Percentiles rank a stretch among this genome's conserved stretches.
Evolutionary conservation across 495 filamentous ascomycete species (phyloP).

Genomic region (Baudoinia panamericana): DNA sequence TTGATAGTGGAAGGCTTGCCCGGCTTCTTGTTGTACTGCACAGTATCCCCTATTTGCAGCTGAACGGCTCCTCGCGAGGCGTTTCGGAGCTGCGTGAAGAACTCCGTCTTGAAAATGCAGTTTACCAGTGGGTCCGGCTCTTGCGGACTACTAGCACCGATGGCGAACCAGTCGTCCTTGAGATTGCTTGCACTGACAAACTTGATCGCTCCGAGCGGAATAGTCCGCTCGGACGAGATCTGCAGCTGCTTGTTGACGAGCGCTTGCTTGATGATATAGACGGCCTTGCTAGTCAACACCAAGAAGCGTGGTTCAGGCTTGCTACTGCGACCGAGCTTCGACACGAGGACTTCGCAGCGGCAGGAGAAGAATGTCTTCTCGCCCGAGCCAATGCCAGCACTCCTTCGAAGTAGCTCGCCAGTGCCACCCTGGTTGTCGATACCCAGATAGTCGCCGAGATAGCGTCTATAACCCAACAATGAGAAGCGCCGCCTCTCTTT

Average conservation of each 20-base stretch:
- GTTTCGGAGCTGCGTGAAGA: constrained; percentile 77
- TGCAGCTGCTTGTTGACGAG: constrained; percentile 68
- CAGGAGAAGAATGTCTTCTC: constrained; percentile 81
- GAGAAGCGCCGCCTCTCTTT: constrained; percentile 89
- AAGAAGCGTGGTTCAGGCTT: constrained; percentile 79
- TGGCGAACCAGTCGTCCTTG: constrained; percentile 92
- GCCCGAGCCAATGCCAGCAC: constrained; percentile 48
- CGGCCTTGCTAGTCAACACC: constrained; percentile 69
- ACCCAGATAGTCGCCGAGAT: constrained; percentile 91
- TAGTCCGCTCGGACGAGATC: constrained; percentile 66
- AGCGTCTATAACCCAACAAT: constrained; percentile 78
- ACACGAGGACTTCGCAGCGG: constrained; percentile 72
- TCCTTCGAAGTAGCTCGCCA: constrained; percentile 65
- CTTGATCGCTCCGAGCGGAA: constrained; percentile 77
- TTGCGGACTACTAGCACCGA: constrained; percentile 75
- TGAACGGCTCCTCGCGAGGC: constrained; percentile 65
- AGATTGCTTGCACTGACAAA: constrained; percentile 63
- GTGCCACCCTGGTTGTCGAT: constrained; percentile 66
- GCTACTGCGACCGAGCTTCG: constrained; percentile 90
- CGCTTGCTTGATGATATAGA: constrained; percentile 76
- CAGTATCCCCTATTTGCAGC: constrained; percentile 65
- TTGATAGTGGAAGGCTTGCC: constrained; percentile 81
- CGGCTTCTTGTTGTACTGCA: constrained; percentile 98
- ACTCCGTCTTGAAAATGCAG: constrained; percentile 93
- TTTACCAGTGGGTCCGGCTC: constrained; percentile 84